Conservation (phyloP, 495 filamentous ascomycete genomes). For the Pseudomonodictys pantanalensis region DNA sequence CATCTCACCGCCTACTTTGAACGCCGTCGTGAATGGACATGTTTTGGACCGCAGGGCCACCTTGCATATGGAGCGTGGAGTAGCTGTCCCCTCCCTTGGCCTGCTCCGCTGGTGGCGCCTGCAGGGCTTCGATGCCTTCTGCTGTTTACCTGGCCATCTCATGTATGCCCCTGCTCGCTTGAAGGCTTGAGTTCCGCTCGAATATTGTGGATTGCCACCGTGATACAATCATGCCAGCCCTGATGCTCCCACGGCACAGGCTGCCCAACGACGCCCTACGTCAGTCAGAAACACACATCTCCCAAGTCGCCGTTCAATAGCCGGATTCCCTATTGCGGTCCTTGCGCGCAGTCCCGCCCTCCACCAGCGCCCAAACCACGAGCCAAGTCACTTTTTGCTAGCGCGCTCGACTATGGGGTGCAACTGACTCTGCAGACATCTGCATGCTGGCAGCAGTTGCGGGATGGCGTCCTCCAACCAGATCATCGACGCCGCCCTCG, state of each 20-base stretch:
- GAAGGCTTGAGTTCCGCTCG: background rate
- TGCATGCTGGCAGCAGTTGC: background rate
- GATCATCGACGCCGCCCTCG: background rate
- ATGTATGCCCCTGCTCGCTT: background rate
- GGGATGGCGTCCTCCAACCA: background rate
- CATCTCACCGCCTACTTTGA: constrained; percentile 13
- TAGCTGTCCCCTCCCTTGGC: background rate
- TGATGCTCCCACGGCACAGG: background rate
- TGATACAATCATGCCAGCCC: background rate
- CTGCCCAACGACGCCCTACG: background rate
- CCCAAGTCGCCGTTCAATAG: background rate
- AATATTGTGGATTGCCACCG: background rate
- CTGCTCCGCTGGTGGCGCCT: background rate
- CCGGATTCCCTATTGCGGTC: background rate
- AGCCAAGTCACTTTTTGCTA: no score
- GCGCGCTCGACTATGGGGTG: background rate
- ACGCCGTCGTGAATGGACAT: constrained; percentile 15
- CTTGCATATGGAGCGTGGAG: constrained; percentile 8
- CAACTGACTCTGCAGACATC: background rate
- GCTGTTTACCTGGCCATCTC: background rate
- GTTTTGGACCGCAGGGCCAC: background rate
- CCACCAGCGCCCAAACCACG: background rate
- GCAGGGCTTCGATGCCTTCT: background rate
- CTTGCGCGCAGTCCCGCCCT: background rate
- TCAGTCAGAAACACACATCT: background rate